Evolutionary conservation across 345 rosid genomes (phyloP), one percentile per base, ranked within the genome.

Genomic region (Carallia pectinifolia): DNA sequence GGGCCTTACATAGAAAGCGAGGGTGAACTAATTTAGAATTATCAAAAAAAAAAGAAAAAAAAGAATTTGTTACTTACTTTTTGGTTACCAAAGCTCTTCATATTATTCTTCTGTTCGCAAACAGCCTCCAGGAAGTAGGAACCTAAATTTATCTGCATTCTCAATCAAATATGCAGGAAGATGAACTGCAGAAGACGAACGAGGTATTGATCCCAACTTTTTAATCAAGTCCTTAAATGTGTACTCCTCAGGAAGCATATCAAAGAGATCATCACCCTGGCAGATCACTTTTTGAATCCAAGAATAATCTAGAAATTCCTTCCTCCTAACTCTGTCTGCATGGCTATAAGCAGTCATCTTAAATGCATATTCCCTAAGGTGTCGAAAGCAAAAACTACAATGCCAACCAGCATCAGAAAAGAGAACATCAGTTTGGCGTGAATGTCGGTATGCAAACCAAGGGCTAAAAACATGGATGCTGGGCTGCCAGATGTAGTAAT

Each of bases 341-440:
- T 94, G 98, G 82, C 98, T 94, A 50, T 90, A 94, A 38, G 89
- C 97, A 23, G 91, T 91, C 95, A 91, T 91, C 83, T 94, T 91
- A 66, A 91, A 87, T 61, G 81, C 87, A n/a, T 91, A 90, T 7
- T 88, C 97, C 6, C 56, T 61, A 16, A 90, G 86, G 6, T 65
- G 75, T 12, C 95, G 78, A 61, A 86, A 91, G 80, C 96, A 94
- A 76, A 91, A 94, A 80, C 98, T 90, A 52, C 96, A 94, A 75
- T 94, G 98, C 97, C 98, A 94, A 17, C 97, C 97, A 19, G 96
- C 95, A 36, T 94, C 95, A 0, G 98, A 81, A 34, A 94, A 73
- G n/a, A 94, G 73, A 48, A 83, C 64, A 60, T 91, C 82, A 0
- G 88, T 74, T 70, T 83, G 91, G 52, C 98, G 85, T 0, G 96